Evolutionary conservation across 345 rosid species (phyloP).

Genomic region (Citrus glauca): DNA sequence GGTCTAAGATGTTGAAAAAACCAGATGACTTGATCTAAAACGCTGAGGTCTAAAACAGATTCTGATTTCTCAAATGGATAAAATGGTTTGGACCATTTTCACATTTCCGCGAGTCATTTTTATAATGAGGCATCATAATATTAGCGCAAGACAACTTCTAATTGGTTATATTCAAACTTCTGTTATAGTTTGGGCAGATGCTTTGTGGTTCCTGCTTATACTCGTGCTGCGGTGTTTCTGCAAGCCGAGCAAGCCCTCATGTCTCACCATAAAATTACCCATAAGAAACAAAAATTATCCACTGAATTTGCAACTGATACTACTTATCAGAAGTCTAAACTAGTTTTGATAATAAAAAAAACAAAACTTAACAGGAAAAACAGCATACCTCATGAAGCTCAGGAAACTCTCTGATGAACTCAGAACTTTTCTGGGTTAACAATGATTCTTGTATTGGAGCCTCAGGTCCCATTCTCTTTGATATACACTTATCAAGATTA

Average conservation of each 20-base stretch:
- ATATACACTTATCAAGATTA: constrained; percentile 53
- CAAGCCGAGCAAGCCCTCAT: background rate
- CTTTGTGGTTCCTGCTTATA: background rate
- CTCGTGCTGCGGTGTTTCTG: background rate
- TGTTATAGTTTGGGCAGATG: background rate
- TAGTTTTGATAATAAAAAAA: background rate
- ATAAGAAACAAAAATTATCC: background rate
- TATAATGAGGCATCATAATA: background rate
- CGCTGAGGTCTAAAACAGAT: background rate
- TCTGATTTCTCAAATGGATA: background rate
- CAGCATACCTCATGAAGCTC: constrained; percentile 45
- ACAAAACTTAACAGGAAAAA: constrained; percentile 1
- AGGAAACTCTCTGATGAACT: constrained; percentile 19
- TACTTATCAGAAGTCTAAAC: background rate
- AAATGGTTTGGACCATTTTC: background rate
- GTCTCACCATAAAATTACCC: background rate
- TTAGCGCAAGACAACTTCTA: background rate
- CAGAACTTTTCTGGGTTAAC: constrained; percentile 19
- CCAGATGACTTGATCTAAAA: background rate
- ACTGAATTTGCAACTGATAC: background rate
- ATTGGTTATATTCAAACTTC: background rate
- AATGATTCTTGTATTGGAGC: constrained; percentile 28
- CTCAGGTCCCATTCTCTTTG: constrained; percentile 29
- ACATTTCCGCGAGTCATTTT: background rate
- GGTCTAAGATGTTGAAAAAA: background rate